Evolutionary conservation across 441 rosid species (phyloP).

Genomic region (Arabidopsis lyrata): DNA sequence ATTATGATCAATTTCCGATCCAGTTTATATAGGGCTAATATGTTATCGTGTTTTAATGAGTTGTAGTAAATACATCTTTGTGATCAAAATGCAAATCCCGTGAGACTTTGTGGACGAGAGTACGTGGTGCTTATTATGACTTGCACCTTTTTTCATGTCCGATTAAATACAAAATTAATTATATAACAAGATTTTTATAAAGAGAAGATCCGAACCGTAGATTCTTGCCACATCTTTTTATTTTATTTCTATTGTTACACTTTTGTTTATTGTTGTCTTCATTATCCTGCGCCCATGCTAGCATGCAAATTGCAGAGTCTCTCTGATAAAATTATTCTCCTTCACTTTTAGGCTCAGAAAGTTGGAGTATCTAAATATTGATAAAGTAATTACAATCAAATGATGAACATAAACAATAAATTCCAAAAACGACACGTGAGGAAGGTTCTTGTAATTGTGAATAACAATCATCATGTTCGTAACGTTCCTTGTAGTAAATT

Average conservation of each 20-base stretch:
- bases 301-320: conserved; percentile 40
- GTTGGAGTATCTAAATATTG: background rate
- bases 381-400: conserved; percentile 7
- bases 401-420: conserved; percentile 13
- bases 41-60: background rate
- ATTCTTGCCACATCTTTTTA: conserved; percentile 4
- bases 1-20: background rate
- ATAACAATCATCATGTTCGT: conserved; percentile 18
- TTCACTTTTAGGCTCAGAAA: conserved; percentile 23
- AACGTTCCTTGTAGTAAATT: conserved; percentile 14
- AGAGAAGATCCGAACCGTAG: background rate
- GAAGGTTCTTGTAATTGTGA: conserved; percentile 17
- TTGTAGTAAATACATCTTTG: conserved; percentile 17
- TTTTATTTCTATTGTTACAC: conserved; percentile 4
- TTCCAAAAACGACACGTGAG: conserved; percentile 24
- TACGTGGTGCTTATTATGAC: conserved; percentile 35
- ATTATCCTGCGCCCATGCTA: conserved; percentile 32
- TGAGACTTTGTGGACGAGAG: conserved; percentile 15
- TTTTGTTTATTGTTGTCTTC: conserved; percentile 30
- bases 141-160: conserved; percentile 27
- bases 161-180: background rate
- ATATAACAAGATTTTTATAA: background rate
- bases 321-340: conserved; percentile 29
- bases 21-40: background rate
- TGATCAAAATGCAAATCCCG: conserved; percentile 29